Base-by-base conservation (phyloP, 2,329 filamentous ascomycete species). In the Colletotrichum horii region DNA sequence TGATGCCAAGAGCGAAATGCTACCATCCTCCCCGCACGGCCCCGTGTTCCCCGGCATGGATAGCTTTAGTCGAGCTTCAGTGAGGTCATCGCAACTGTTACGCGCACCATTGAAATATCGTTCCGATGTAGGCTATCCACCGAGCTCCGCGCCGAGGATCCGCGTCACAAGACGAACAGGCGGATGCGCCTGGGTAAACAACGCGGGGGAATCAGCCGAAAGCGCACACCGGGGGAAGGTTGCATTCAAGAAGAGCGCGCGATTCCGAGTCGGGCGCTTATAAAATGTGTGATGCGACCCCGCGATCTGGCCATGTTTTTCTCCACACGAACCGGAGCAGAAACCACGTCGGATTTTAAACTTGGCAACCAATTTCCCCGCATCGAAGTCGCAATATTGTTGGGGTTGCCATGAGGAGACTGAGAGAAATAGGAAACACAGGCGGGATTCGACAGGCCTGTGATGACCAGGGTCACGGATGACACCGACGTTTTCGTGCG, bases 11-110 rank as follows among this genome's bases (percentile, higher is more conserved):
- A 36, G 30, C 55, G 16, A n/a, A 52, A 24, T 66, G 38, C 61
- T 26, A 71, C 72, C 32, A 19, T 16, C n/a, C 38, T 62, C 32
- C 32, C 62, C 56, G 56, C 61, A 38, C 73, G 73, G 73, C 62
- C 62, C 69, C 73, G 69, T 72, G 38, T 38, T 72, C 69, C 69
- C 73, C 73, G 73, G 30, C 48, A 19, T 34, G 55, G 32, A 19
- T 16, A 32, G 38, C 32, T 56, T 11, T n/a, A 14, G 8, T 30
- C 22, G 34, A 22, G 34, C 58, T 2, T n/a, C n/a, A 43, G 70
- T 69, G 74, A 73, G 70, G 74, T 76, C 74, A 76, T 76, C 74
- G 30, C 70, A 19, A 43, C 32, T 48, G 43, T 48, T 76, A 73
- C 48, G 74, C 74, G 74, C 74, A 69, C 74, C 74, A 76, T 76